These are phyloP conservation scores for Scedosporium boydii DNA, from an alignment of 2,329 filamentous ascomycete species.

Conservation along the genomic window DNA sequence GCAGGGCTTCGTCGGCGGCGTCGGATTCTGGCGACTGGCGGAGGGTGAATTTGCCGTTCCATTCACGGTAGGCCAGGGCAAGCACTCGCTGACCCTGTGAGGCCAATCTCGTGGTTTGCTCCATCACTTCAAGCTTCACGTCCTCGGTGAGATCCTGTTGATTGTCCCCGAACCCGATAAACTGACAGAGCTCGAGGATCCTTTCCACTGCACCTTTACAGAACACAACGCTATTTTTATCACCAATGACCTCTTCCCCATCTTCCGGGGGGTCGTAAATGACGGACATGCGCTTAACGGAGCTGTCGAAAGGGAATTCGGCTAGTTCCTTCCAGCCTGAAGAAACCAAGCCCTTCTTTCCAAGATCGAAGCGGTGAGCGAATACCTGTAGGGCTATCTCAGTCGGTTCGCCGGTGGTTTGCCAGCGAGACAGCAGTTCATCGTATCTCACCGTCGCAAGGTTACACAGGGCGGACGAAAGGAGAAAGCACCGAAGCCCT, in stretches of 20 bases:
- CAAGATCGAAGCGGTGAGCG: constrained; percentile 54
- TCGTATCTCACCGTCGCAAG: constrained; percentile 49
- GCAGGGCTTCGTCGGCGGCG: constrained; percentile 32
- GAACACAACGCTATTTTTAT: constrained; percentile 42
- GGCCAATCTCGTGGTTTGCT: constrained; percentile 49
- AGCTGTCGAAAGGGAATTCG: constrained; percentile 72
- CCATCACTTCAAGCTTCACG: constrained; percentile 37
- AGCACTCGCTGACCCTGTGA: constrained; percentile 64
- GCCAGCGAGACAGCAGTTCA: constrained; percentile 48
- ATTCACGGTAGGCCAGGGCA: constrained; percentile 57
- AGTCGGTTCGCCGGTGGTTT: constrained; percentile 61
- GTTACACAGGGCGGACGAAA: constrained; percentile 56
- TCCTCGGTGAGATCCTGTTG: constrained; percentile 39
- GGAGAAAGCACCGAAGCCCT: constrained; percentile 39
- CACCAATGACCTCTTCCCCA: constrained; percentile 26
- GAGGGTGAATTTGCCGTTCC: constrained; percentile 36
- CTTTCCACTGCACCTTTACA: constrained; percentile 56
- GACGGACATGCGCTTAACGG: constrained; percentile 72
- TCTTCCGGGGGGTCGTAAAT: constrained; percentile 47
- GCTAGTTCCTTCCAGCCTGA: constrained; percentile 53
- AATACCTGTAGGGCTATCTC: constrained; percentile 72
- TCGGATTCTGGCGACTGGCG: constrained; percentile 18
- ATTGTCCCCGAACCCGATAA: constrained; percentile 31
- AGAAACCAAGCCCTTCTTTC: constrained; percentile 42
- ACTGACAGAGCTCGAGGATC: constrained; percentile 45